These are phyloP conservation scores for Gnaphalium uliginosum DNA, from an alignment of 129 eudicot species.

Conservation along the genomic window DNA sequence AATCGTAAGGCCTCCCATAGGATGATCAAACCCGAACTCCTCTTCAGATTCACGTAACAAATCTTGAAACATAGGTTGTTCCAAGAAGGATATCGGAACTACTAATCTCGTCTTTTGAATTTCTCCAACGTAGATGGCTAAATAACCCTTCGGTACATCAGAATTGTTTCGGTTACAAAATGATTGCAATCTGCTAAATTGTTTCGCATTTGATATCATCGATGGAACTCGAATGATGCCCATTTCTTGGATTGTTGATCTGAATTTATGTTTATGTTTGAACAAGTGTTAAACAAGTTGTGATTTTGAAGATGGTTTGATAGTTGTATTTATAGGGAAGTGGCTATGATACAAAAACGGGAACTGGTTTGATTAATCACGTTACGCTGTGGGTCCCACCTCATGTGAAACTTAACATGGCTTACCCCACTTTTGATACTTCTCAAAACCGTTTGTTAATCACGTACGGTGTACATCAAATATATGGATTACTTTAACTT, in stretches of 20 bases:
- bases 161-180: slow-evolving; percentile 11
- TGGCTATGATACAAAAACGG: neutral
- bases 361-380: slow-evolving; percentile 11
- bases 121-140: slow-evolving; percentile 60
- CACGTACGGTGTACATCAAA: slow-evolving; percentile 1
- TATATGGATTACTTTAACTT: neutral
- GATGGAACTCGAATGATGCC: slow-evolving; percentile 32
- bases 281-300: neutral
- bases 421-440: neutral
- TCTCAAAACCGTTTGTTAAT: slow-evolving; percentile 1
- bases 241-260: slow-evolving; percentile 14
- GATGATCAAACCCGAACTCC: slow-evolving; percentile 62
- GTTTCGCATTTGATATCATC: slow-evolving; percentile 27
- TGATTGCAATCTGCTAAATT: slow-evolving; percentile 32
- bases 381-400: slow-evolving; percentile 25
- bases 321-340: slow-evolving; percentile 19
- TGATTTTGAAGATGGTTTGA: slow-evolving; percentile 2
- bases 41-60: slow-evolving; percentile 51
- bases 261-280: too few relatives aligned
- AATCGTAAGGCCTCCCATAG: slow-evolving; percentile 67
- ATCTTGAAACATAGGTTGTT: slow-evolving; percentile 54
- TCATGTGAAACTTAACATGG: slow-evolving; percentile 32
- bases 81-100: slow-evolving; percentile 53
- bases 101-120: slow-evolving; percentile 45
- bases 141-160: slow-evolving; percentile 51